These are phyloP conservation scores for Blastobotrys arbuscula DNA, from an alignment of 1,139 yeast genomes.

Conservation along the genomic window DNA sequence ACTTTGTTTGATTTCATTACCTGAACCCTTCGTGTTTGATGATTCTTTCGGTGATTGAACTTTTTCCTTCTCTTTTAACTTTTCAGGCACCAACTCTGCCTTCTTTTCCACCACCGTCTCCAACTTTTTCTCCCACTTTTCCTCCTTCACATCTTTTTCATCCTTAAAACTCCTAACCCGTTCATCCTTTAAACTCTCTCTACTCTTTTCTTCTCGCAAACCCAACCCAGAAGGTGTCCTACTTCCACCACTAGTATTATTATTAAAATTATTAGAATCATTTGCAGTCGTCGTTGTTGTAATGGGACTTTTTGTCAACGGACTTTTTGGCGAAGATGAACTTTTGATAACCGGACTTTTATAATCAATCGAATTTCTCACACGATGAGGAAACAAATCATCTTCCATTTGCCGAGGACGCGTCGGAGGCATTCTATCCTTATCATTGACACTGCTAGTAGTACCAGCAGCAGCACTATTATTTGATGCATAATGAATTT, in stretches of 20 bases:
- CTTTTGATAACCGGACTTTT: neutral
- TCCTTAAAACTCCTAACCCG: neutral
- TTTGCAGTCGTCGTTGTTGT: neutral
- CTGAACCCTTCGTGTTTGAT: neutral
- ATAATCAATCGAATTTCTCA: conserved; percentile 8
- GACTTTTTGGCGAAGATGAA: conserved; percentile 3
- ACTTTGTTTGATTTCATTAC: too few relatives aligned
- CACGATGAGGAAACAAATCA: conserved; percentile 15
- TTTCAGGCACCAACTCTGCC: neutral
- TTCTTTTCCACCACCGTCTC: neutral
- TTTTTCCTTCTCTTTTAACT: neutral
- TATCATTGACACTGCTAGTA: conserved; percentile 15
- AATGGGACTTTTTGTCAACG: neutral
- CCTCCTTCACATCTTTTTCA: neutral
- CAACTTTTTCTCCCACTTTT: neutral
- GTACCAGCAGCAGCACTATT: neutral
- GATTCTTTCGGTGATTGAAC: neutral
- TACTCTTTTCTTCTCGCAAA: neutral
- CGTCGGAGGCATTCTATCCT: conserved; percentile 13
- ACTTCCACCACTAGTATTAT: neutral
- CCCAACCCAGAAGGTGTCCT: neutral
- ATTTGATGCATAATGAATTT: conserved; percentile 3
- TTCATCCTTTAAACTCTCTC: neutral
- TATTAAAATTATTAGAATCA: neutral
- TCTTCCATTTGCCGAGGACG: conserved; percentile 13